Evolutionary conservation across 1,284 basidiomycete species (phyloP).

Genomic region (Blastosporella zonata): DNA sequence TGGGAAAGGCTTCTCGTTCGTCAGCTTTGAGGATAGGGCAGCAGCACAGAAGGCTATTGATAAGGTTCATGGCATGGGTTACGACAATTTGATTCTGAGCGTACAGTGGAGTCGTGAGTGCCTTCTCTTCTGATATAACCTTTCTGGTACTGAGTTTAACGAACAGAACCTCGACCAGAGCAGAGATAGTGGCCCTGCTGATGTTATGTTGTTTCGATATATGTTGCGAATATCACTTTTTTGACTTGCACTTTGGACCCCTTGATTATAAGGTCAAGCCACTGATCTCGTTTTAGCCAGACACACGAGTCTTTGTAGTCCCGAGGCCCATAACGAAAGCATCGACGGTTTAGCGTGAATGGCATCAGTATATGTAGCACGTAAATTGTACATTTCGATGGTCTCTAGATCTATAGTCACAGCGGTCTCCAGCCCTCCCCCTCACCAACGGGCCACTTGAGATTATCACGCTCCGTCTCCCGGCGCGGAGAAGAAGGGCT

Average conservation of each 20-base stretch:
- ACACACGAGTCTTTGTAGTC: too few species aligned
- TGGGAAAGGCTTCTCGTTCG: slow-evolving; percentile 95
- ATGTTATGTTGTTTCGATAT: background rate
- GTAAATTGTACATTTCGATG: background rate
- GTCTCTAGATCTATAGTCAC: slow-evolving; percentile 8
- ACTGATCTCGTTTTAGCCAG: too few species aligned
- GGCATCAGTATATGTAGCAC: background rate
- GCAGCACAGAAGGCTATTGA: slow-evolving; percentile 87
- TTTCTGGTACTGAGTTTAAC: slow-evolving; percentile 4
- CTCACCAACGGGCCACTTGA: slow-evolving; percentile 60
- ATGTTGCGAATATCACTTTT: background rate
- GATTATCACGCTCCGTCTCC: slow-evolving; percentile 44
- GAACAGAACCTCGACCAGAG: slow-evolving; percentile 37
- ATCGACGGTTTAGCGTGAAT: background rate
- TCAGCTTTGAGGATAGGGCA: slow-evolving; percentile 85
- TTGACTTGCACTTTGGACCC: too few species aligned
- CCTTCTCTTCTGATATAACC: background rate
- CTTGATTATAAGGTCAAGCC: too few species aligned
- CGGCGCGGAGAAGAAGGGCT: slow-evolving; percentile 6
- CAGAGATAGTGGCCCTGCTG: slow-evolving; percentile 13
- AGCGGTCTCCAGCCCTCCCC: slow-evolving; percentile 58
- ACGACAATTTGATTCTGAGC: slow-evolving; percentile 85
- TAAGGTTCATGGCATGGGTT: slow-evolving; percentile 91
- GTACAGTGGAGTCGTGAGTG: slow-evolving; percentile 85
- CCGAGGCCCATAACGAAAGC: background rate